Percentiles rank a stretch among this genome's conserved stretches.
These are phyloP conservation scores for Leccinum rimulosum DNA, from an alignment of 768 basidiomycete genomes.

Conservation along the genomic window DNA sequence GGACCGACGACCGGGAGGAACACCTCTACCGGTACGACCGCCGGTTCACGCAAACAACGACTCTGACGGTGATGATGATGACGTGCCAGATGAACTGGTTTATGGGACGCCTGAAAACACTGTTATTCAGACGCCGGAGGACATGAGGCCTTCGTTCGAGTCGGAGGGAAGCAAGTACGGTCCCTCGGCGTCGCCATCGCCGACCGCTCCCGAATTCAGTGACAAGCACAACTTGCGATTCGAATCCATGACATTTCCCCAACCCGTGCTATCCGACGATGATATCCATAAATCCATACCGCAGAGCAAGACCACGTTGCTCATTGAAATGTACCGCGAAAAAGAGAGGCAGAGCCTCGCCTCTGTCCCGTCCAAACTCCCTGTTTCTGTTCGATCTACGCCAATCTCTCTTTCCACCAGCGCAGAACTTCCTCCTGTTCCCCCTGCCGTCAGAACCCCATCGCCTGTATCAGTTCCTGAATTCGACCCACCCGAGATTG, in stretches of 20 bases:
- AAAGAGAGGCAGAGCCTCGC: slow-evolving; percentile 44
- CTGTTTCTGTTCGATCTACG: slow-evolving; percentile 27
- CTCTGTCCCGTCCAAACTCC: slow-evolving; percentile 31
- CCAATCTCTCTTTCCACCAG: slow-evolving; percentile 13
- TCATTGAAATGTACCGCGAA: slow-evolving; percentile 88
- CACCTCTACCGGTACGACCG: slow-evolving; percentile 23
- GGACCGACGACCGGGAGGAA: slow-evolving; percentile 50
- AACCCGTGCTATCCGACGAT: slow-evolving; percentile 4
- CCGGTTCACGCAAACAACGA: slow-evolving; percentile 29
- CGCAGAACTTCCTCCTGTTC: slow-evolving; percentile 3
- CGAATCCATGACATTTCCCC: slow-evolving; percentile 31
- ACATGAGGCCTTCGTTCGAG: slow-evolving; percentile 33
- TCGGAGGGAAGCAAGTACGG: slow-evolving; percentile 34
- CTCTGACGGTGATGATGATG: slow-evolving; percentile 32
- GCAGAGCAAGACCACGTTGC: slow-evolving; percentile 65
- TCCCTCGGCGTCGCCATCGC: slow-evolving; percentile 29
- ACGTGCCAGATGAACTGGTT: slow-evolving; percentile 34
- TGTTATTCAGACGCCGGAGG: slow-evolving; percentile 18
- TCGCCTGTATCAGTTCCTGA: slow-evolving; percentile 20
- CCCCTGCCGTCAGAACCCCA: slow-evolving; percentile 2
- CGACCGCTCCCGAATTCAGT: slow-evolving; percentile 27
- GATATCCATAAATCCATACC: slow-evolving; percentile 21
- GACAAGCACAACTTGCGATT: slow-evolving; percentile 26
- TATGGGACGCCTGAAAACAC: slow-evolving; percentile 27
- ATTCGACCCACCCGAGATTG: slow-evolving; percentile 25